Evolutionary conservation across 2,329 filamentous ascomycete species (phyloP).

Genomic region (Cladosporium cucumerinum): DNA sequence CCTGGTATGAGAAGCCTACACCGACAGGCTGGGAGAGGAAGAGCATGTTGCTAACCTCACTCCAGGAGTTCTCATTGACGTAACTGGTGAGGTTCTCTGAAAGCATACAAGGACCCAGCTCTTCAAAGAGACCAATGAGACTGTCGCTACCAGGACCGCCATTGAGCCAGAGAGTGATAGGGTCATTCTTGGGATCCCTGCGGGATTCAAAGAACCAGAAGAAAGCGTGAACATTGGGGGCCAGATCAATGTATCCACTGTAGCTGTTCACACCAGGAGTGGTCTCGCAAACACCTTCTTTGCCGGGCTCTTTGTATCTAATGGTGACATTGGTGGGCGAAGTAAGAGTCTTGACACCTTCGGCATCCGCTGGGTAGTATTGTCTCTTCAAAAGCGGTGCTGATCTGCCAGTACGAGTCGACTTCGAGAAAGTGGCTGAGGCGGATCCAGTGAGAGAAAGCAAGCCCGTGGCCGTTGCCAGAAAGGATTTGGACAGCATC

Average conservation of each 20-base stretch:
- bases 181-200: slow-evolving; percentile 54
- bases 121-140: slow-evolving; percentile 55
- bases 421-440: slow-evolving; percentile 5
- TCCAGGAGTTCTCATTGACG: slow-evolving; percentile 59
- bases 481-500: slow-evolving; percentile 7
- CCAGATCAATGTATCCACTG: slow-evolving; percentile 39
- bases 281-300: slow-evolving; percentile 49
- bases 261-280: slow-evolving; percentile 52
- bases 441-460: not conserved
- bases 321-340: slow-evolving; percentile 45
- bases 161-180: slow-evolving; percentile 59
- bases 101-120: slow-evolving; percentile 40
- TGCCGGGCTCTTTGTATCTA: slow-evolving; percentile 52
- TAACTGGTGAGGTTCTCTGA: slow-evolving; percentile 32
- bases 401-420: slow-evolving; percentile 1
- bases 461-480: slow-evolving; percentile 5
- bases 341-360: slow-evolving; percentile 43
- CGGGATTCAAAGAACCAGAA: slow-evolving; percentile 64
- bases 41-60: slow-evolving; percentile 57
- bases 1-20: slow-evolving; percentile 56
- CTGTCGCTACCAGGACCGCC: slow-evolving; percentile 56
- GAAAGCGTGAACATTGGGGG: slow-evolving; percentile 43
- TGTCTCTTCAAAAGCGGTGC: slow-evolving; percentile 21
- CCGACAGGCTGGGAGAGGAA: slow-evolving; percentile 62
- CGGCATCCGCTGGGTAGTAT: slow-evolving; percentile 39